Conservation (phyloP, 208 protist genomes). For the Wallacemonas collosoma region DNA sequence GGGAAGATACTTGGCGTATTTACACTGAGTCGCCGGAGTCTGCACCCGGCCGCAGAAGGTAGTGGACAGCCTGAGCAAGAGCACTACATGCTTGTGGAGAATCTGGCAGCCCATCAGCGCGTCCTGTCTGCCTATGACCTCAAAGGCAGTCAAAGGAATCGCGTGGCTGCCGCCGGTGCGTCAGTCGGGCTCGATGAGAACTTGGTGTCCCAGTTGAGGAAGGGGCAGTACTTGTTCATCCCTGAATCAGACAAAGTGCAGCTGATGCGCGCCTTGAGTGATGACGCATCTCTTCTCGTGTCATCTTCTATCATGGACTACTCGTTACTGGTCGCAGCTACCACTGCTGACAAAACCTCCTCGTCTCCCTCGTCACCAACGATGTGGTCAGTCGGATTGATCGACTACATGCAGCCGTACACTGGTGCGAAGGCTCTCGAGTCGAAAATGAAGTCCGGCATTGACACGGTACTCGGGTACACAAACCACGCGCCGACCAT, state of each 20-base stretch:
- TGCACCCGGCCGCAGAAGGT: neutral
- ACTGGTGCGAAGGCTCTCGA: conserved; percentile 75
- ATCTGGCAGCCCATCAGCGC: conserved; percentile 29
- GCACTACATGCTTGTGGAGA: conserved; percentile 73
- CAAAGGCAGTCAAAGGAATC: conserved; percentile 87
- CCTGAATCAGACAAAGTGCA: conserved; percentile 37
- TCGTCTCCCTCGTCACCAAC: neutral
- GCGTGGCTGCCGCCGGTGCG: conserved; percentile 49
- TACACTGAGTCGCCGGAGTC: conserved; percentile 16
- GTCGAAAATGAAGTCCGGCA: conserved; percentile 80
- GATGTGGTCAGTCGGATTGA: conserved; percentile 50
- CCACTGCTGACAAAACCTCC: neutral
- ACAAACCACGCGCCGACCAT: conserved; percentile 69
- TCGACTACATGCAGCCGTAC: conserved; percentile 89
- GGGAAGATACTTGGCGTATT: conserved; percentile 46
- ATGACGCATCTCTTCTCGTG: conserved; percentile 61
- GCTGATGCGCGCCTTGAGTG: conserved; percentile 54
- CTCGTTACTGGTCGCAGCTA: conserved; percentile 61
- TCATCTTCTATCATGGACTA: conserved; percentile 80
- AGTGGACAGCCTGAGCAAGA: conserved; percentile 12
- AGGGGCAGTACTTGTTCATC: conserved; percentile 72
- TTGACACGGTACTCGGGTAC: conserved; percentile 76
- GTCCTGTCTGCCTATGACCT: conserved; percentile 58
- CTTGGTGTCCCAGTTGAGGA: conserved; percentile 44
- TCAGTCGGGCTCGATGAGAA: conserved; percentile 75